Evolutionary conservation across 1,139 yeast species (phyloP).

Genomic region (Saccharomyces hybrid): DNA sequence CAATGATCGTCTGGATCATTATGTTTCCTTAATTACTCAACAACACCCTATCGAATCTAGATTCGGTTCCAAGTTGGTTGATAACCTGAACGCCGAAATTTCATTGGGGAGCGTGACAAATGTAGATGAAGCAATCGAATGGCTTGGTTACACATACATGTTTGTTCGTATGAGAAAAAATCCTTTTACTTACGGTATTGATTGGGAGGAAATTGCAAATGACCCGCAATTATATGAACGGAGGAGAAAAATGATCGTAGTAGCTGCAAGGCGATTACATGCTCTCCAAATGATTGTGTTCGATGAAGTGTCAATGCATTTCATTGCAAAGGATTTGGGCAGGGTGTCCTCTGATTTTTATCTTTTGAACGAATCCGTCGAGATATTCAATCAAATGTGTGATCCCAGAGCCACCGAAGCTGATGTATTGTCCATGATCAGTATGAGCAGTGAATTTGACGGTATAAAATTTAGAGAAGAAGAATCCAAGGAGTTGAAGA

Average conservation of each 20-base stretch:
- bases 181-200: conserved; percentile 90
- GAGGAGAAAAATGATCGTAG: conserved; percentile 65
- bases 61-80: conserved; percentile 69
- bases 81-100: conserved; percentile 92
- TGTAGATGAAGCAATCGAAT: conserved; percentile 88
- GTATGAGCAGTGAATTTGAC: conserved; percentile 93
- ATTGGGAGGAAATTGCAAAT: conserved; percentile 73
- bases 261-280: conserved; percentile 78
- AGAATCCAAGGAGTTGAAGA: conserved; percentile 66
- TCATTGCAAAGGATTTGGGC: conserved; percentile 83
- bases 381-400: conserved; percentile 78
- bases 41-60: conserved; percentile 96
- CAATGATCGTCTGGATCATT: conserved; percentile 74
- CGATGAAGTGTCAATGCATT: conserved; percentile 76
- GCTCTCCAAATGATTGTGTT: conserved; percentile 86
- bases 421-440: conserved; percentile 78
- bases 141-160: conserved; percentile 95
- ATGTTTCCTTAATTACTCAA: conserved; percentile 77
- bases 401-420: conserved; percentile 87
- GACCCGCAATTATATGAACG: conserved; percentile 76
- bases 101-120: conserved; percentile 93
- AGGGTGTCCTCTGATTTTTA: conserved; percentile 93
- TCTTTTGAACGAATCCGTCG: conserved; percentile 75
- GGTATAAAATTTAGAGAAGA: conserved; percentile 84
- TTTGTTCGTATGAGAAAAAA: conserved; percentile 91